Conservation (phyloP, 768 basidiomycete genomes). For the Phanerodontia chrysosporium region DNA sequence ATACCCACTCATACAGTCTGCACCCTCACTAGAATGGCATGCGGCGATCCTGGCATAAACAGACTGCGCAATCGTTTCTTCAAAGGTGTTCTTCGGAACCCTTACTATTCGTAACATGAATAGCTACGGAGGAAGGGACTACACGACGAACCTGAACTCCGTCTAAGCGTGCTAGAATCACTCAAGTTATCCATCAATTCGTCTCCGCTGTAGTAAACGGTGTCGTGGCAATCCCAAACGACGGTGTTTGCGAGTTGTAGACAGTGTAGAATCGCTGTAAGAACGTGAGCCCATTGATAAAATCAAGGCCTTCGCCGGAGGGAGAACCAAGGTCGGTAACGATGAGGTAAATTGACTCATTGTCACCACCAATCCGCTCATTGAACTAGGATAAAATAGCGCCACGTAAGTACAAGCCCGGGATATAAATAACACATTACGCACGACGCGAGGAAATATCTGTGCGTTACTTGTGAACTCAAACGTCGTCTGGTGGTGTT, state of each 20-base stretch:
- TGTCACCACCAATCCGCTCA: neutral
- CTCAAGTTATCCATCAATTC: no score
- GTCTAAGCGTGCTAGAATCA: no score
- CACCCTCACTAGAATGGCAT: no score
- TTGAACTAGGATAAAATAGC: no score
- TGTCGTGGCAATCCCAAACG: conserved; percentile 33
- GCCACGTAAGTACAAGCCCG: neutral
- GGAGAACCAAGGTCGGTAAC: neutral
- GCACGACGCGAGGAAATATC: conserved; percentile 62
- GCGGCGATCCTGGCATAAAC: no score
- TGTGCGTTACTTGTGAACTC: conserved; percentile 62
- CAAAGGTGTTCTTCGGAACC: no score
- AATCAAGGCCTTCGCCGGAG: conserved; percentile 5
- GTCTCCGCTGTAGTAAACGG: conserved; percentile 24
- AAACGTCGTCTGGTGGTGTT: conserved; percentile 21
- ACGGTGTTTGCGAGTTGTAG: conserved; percentile 23
- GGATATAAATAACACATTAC: conserved; percentile 25
- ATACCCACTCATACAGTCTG: no score
- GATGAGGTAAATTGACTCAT: conserved; percentile 12
- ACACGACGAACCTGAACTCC: no score
- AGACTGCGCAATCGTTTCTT: no score
- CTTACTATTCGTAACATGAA: no score
- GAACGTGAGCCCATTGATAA: conserved; percentile 4
- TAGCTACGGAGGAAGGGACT: no score
- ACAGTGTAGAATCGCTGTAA: conserved; percentile 8